Conservation (phyloP, 495 filamentous ascomycete genomes). For the Aspergillus taichungensis region DNA sequence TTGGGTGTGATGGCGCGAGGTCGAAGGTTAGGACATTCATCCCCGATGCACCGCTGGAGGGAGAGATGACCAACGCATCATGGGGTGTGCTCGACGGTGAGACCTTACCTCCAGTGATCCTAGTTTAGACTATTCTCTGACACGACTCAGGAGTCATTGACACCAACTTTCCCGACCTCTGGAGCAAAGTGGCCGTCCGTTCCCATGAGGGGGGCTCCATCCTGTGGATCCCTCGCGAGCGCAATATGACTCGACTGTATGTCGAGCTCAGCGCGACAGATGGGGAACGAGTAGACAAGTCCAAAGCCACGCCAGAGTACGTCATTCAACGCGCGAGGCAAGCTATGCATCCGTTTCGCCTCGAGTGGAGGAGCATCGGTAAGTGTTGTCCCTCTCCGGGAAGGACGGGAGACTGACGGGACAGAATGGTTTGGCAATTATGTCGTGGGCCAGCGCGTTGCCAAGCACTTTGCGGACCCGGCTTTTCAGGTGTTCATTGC, state of each 20-base stretch:
- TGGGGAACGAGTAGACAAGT: conserved; percentile 49
- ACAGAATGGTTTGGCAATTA: conserved; percentile 53
- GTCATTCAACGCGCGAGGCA: conserved; percentile 57
- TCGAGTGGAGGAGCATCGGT: conserved; percentile 53
- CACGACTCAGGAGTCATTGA: conserved; percentile 45
- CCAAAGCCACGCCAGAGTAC: conserved; percentile 56
- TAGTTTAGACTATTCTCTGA: neutral
- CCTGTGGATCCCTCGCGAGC: conserved; percentile 67
- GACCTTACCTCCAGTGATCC: neutral
- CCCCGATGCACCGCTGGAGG: conserved; percentile 51
- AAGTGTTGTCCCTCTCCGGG: conserved; percentile 22
- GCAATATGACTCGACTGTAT: conserved; percentile 66
- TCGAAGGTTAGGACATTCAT: conserved; percentile 24
- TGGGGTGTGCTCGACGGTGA: conserved; percentile 71
- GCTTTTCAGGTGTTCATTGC: conserved; percentile 63
- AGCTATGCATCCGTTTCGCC: conserved; percentile 56
- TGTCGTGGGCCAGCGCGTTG: conserved; percentile 67
- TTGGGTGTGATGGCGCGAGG: conserved; percentile 27
- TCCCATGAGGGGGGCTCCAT: conserved; percentile 61
- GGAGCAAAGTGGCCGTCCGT: conserved; percentile 60
- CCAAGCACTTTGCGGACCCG: conserved; percentile 57
- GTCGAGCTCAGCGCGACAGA: conserved; percentile 66
- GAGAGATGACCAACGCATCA: conserved; percentile 52
- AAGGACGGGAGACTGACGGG: neutral
- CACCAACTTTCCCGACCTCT: conserved; percentile 70